phyloP scores from a whole-genome alignment of 257 asterid species.

The Rhazya stricta region DNA sequence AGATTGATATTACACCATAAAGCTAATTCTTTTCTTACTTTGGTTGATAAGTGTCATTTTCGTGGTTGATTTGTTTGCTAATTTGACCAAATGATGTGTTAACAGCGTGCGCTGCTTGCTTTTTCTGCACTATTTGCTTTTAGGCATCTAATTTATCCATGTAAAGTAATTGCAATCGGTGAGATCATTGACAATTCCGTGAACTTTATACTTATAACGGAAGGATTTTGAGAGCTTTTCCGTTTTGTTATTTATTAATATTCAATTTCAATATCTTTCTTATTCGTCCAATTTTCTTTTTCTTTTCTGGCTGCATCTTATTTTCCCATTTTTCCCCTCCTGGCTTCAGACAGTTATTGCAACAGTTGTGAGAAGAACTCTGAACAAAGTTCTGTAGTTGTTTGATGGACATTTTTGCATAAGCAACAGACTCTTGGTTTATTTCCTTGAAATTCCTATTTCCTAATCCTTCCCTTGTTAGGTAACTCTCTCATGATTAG shows the following conservation, averaged over 20 bases:
- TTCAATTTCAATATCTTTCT: neutral
- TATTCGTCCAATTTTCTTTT: neutral
- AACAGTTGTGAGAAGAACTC: neutral
- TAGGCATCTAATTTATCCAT: constrained; percentile 33
- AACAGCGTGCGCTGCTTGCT: constrained; percentile 31
- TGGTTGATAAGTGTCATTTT: constrained; percentile 35
- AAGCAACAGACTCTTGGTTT: neutral
- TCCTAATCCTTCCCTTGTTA: neutral
- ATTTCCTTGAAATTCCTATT: neutral
- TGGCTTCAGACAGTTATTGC: neutral
- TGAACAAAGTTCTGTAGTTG: neutral
- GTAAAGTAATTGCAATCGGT: constrained; percentile 44
- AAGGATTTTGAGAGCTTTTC: constrained; percentile 23
- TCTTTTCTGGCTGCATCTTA: neutral
- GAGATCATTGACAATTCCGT: constrained; percentile 41
- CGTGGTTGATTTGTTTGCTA: constrained; percentile 31
- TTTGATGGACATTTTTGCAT: constrained; percentile 10
- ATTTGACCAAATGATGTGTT: constrained; percentile 67
- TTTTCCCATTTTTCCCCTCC: neutral
- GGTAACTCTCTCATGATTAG: neutral
- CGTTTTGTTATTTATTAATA: constrained; percentile 8
- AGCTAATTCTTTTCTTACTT: constrained; percentile 14
- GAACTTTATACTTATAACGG: constrained; percentile 39
- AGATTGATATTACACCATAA: constrained; percentile 8
- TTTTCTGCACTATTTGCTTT: constrained; percentile 45